Conservation (phyloP, 371 early-diverging fungal genomes). For the Zychaea mexicana region DNA sequence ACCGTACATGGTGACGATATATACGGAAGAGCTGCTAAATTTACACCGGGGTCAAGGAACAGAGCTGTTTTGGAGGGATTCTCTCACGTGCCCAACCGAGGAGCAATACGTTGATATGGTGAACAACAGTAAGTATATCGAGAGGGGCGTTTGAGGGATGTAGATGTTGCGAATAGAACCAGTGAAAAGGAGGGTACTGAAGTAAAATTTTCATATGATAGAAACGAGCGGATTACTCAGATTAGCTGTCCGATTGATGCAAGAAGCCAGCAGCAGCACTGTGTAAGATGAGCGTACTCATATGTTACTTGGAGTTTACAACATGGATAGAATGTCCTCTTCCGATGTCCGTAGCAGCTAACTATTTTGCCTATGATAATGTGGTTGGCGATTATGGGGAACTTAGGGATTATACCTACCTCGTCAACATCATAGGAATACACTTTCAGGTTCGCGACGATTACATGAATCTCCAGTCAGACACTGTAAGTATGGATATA, state of each 20-base stretch:
- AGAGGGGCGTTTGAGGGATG: too few relatives aligned
- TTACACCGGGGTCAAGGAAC: slow-evolving; percentile 91
- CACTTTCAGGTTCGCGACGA: slow-evolving; percentile 97
- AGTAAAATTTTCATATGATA: slow-evolving; percentile 21
- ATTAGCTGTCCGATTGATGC: slow-evolving; percentile 92
- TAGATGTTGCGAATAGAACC: too few relatives aligned
- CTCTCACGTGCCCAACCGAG: slow-evolving; percentile 77
- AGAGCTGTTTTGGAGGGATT: slow-evolving; percentile 83
- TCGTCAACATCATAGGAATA: slow-evolving; percentile 88
- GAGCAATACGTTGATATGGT: slow-evolving; percentile 90
- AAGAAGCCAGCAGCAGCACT: slow-evolving; percentile 52
- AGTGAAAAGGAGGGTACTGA: not conserved
- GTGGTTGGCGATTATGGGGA: too few relatives aligned
- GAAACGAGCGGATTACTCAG: slow-evolving; percentile 94
- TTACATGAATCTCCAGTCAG: slow-evolving; percentile 88
- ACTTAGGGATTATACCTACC: slow-evolving; percentile 68
- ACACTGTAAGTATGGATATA: slow-evolving; percentile 48
- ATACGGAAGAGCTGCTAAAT: slow-evolving; percentile 83
- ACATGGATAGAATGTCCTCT: not conserved
- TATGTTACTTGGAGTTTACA: not conserved
- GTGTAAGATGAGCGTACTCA: slow-evolving; percentile 36
- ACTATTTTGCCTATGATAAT: too few relatives aligned
- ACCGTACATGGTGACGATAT: slow-evolving; percentile 74
- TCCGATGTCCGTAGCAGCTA: too few relatives aligned
- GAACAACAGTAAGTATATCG: slow-evolving; percentile 77